Evolutionary conservation across 2,329 filamentous ascomycete genomes (phyloP), one percentile per base, ranked within the genome.

Genomic region (Calonectria ilicicola): DNA sequence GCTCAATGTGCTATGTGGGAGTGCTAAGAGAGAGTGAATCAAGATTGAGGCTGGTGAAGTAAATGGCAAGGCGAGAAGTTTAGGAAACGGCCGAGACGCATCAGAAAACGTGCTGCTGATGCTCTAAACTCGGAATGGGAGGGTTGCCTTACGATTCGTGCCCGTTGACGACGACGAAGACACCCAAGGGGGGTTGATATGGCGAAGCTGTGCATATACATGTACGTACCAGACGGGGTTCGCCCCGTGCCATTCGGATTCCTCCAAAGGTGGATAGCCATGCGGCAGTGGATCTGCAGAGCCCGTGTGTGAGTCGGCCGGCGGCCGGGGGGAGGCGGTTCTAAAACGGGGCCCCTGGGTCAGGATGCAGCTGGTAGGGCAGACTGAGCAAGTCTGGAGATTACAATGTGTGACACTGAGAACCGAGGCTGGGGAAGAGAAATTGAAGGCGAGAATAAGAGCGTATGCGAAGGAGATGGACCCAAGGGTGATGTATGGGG

Each of bases 281-380:
- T 77, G 72, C 73, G 74, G 70, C 64, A 73, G 75, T 72, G 74
- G 77, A 76, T 78, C 72, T 73, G 67, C 65, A 67, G 32, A 53
- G 69, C 47, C 70, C 72, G 75, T 56, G 72, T 53, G 26, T 40
- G 72, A 73, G 69, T 77, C 76, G 77, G 75, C 76, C 70, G 69
- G 69, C 72, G 73, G 71, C 72, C 72, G 74, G 77, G 70, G 63
- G 32, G 29, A 42, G 19, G 40, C 47, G 38, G 53, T 66, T 75
- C 69, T 65, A 67, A 47, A 58, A 58, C 46, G 58, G 66, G 60
- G 74, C 67, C 49, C 14, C 42, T 19, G 51, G 46, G 23, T 21
- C 19, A 66, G 19, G 14, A 47, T 63, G 46, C 27, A 49, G 66
- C 73, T 58, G 73, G 73, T 76, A 80, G 78, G 78, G 76, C 77